phyloP scores from a whole-genome alignment of 345 rosid species.

The Diplotaxis tenuifolia region DNA sequence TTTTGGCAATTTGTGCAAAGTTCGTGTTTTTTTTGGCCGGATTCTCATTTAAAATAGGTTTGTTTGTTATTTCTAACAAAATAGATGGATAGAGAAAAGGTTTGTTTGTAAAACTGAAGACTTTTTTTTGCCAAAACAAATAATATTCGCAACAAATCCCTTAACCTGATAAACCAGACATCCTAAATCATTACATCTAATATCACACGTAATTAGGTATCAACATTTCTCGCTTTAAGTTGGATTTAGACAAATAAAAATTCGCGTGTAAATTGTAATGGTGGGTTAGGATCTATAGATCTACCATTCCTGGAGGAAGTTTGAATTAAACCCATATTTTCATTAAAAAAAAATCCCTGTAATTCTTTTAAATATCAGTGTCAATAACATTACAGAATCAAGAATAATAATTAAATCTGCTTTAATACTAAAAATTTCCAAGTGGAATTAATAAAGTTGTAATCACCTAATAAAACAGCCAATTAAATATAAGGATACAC shows the following conservation, averaged over 20 bases:
- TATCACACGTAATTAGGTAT: background rate
- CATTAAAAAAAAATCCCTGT: background rate
- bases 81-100: background rate
- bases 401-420: background rate
- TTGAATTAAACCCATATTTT: background rate
- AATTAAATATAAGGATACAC: background rate
- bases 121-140: background rate
- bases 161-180: background rate
- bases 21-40: no score
- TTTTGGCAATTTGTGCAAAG: no score
- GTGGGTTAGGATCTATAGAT: background rate
- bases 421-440: background rate
- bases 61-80: background rate
- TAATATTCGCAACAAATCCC: constrained; percentile 1
- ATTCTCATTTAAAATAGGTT: background rate
- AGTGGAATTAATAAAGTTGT: background rate
- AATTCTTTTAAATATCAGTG: background rate
- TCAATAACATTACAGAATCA: background rate
- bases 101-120: background rate
- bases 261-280: background rate
- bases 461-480: background rate
- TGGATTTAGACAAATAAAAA: background rate
- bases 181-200: background rate
- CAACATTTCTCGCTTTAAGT: background rate
- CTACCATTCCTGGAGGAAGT: background rate